These are phyloP conservation scores for Rhizopus arrhizus DNA, from an alignment of 371 early-diverging fungal genomes.

Conservation along the genomic window DNA sequence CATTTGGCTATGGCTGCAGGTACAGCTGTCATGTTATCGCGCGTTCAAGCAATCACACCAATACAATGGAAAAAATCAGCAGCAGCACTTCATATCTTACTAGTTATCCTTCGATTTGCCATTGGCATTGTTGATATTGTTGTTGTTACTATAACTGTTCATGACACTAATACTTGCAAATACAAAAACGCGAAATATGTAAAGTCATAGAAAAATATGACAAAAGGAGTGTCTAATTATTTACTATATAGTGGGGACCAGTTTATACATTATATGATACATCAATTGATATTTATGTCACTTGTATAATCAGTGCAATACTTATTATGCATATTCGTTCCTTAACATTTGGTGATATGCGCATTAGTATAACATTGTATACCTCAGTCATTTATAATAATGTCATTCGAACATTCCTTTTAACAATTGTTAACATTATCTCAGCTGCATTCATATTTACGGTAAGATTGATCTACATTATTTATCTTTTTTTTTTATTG, in stretches of 20 bases:
- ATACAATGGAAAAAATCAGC: slow-evolving; percentile 16
- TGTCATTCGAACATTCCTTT: slow-evolving; percentile 33
- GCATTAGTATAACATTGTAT: slow-evolving; percentile 33
- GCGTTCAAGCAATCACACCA: slow-evolving; percentile 39
- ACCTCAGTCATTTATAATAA: slow-evolving; percentile 42
- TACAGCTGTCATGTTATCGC: slow-evolving; percentile 27
- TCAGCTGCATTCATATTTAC: slow-evolving; percentile 41
- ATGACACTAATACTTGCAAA: slow-evolving; percentile 25
- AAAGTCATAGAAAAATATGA: slow-evolving; percentile 7
- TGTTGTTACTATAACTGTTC: slow-evolving; percentile 17
- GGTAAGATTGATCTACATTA: slow-evolving; percentile 18
- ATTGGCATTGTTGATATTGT: slow-evolving; percentile 38
- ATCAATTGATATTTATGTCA: slow-evolving; percentile 46
- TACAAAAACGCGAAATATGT: slow-evolving; percentile 36
- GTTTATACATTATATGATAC: slow-evolving; percentile 49
- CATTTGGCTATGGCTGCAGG: slow-evolving; percentile 47
- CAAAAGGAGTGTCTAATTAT: background rate
- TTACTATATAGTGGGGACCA: slow-evolving; percentile 38
- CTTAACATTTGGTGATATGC: slow-evolving; percentile 22
- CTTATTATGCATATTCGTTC: slow-evolving; percentile 37
- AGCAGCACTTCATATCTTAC: slow-evolving; percentile 6
- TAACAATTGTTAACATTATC: slow-evolving; percentile 38
- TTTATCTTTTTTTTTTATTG: background rate
- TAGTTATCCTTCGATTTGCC: slow-evolving; percentile 21
- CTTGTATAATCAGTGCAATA: slow-evolving; percentile 33